Evolutionary conservation across 768 basidiomycete genomes (phyloP), one percentile per base, ranked within the genome.

Genomic region (Grammothele lineata): DNA sequence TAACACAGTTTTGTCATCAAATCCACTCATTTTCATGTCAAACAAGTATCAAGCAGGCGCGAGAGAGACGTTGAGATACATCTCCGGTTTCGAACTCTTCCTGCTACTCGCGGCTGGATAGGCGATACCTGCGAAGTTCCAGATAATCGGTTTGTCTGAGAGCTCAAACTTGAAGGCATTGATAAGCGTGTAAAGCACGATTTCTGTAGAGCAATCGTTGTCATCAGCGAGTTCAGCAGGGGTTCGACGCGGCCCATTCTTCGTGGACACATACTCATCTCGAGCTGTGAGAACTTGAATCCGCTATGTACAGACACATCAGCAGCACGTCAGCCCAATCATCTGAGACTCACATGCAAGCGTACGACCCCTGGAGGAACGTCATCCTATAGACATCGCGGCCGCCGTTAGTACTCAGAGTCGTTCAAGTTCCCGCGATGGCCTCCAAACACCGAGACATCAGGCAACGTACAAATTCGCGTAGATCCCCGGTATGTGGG

Each of bases 201-300:
- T 42, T 45, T 54, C 53, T 54, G n/a, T n/a, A 14, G 26, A 15
- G 30, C 5, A 5, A 8, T 33, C 10, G 6, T 5, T 12, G 19
- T 19, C 17, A 7, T 32, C 6, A 22, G 39, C n/a, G 3, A 8
- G 27, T 7, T 30, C 8, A 30, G 8, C 7, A 30, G 14, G 27
- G 27, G 27, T 7, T 14, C 8, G 27, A 30, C 27, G 27, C 27
- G 1, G 34, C n/a, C n/a, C n/a, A n/a, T n/a, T n/a, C n/a, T n/a
- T n/a, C n/a, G n/a, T n/a, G n/a, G n/a, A n/a, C n/a, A n/a, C 49
- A 17, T 27, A 50, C 49, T 45, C 38, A 50, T 40, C 23, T 50
- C 49, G 10, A 55, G 33, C 24, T 70, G 66, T 1, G 71, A 66
- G 53, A 69, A 72, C 44, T 72, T 71, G 63, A 72, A 74, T 26